Evolutionary conservation across 257 asterid genomes (phyloP).

Genomic region (Verbena officinalis): DNA sequence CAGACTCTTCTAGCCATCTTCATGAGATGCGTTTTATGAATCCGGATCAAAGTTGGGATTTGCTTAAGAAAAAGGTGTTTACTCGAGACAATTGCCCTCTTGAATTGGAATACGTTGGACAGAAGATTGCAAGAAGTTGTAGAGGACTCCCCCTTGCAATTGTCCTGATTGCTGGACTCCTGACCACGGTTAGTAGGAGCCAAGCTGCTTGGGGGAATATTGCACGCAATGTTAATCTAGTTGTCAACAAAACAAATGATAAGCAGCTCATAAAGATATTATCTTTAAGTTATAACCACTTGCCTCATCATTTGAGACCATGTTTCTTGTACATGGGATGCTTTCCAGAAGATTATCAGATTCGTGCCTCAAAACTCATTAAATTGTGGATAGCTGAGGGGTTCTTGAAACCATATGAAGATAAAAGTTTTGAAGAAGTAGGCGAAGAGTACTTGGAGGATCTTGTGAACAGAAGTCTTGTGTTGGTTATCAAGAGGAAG

Average conservation of each 20-base stretch:
- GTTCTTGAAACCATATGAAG: not conserved
- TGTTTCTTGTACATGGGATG: not conserved
- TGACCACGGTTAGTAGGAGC: not conserved
- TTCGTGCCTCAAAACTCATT: not conserved
- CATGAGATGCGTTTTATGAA: constrained; percentile 10
- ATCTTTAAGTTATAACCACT: not conserved
- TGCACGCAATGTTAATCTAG: not conserved
- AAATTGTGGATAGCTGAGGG: not conserved
- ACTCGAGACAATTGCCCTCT: not conserved
- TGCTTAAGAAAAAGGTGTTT: not conserved
- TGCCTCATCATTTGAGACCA: not conserved
- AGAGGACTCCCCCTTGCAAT: not conserved
- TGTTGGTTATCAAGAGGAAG: constrained; percentile 12
- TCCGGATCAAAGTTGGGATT: not conserved
- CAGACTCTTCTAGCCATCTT: not conserved
- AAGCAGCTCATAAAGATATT: not conserved
- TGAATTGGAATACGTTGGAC: not conserved
- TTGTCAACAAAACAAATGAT: not conserved
- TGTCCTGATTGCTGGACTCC: not conserved
- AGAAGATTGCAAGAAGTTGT: not conserved
- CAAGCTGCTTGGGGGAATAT: not conserved
- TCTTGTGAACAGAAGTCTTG: constrained; percentile 16
- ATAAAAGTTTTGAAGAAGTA: not conserved
- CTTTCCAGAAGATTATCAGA: not conserved
- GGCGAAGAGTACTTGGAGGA: constrained; percentile 10